phyloP scores from a whole-genome alignment of 176 grass and related monocot species.

The Oryza meridionalis region DNA sequence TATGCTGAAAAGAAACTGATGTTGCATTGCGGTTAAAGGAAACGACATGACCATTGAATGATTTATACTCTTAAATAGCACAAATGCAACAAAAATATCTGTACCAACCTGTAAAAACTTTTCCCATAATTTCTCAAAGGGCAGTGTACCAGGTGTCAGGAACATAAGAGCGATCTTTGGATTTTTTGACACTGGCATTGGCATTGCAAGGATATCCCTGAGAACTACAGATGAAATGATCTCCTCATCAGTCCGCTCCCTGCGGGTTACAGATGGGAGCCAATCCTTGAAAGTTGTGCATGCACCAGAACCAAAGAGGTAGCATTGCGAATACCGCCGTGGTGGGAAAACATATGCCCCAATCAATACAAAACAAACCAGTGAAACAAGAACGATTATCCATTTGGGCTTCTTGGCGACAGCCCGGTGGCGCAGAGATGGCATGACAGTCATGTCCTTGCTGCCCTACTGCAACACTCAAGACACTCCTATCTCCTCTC shows the following conservation, averaged over 20 bases:
- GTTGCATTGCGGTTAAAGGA: neutral
- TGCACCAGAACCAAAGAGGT: slow-evolving; percentile 76
- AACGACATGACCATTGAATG: neutral
- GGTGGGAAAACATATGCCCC: slow-evolving; percentile 83
- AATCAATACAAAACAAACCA: slow-evolving; percentile 72
- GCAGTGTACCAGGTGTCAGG: slow-evolving; percentile 84
- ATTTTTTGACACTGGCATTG: slow-evolving; percentile 55
- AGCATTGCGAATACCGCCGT: slow-evolving; percentile 68
- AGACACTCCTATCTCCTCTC: slow-evolving; percentile 51
- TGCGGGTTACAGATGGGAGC: slow-evolving; percentile 56
- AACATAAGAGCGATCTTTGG: slow-evolving; percentile 96
- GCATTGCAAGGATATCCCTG: slow-evolving; percentile 78
- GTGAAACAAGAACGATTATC: slow-evolving; percentile 84
- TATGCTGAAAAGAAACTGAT: slow-evolving; percentile 6
- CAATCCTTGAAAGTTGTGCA: slow-evolving; percentile 79
- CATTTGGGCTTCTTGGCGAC: slow-evolving; percentile 77
- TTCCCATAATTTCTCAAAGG: slow-evolving; percentile 95
- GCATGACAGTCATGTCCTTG: slow-evolving; percentile 70
- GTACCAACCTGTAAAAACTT: slow-evolving; percentile 82
- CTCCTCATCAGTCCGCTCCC: slow-evolving; percentile 80
- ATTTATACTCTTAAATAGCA: slow-evolving; percentile 22
- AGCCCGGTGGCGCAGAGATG: slow-evolving; percentile 50
- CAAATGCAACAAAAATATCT: slow-evolving; percentile 10
- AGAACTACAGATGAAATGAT: slow-evolving; percentile 68
- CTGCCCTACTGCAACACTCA: slow-evolving; percentile 42